Evolutionary conservation across 768 basidiomycete species (phyloP).

Genomic region (Termitomyces sp.): DNA sequence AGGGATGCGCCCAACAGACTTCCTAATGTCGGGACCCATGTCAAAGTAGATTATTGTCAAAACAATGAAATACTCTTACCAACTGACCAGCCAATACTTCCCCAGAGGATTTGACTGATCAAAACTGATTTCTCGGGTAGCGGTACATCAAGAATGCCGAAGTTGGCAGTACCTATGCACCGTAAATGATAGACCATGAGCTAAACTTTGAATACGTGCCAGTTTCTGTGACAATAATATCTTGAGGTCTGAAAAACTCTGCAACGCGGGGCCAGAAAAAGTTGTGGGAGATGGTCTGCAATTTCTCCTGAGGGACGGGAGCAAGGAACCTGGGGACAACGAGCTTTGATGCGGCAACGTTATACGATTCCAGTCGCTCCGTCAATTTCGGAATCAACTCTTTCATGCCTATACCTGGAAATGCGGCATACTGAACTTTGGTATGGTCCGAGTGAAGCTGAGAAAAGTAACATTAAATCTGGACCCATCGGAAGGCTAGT

Average conservation of each 20-base stretch:
- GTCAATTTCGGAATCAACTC: slow-evolving; percentile 68
- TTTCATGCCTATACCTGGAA: slow-evolving; percentile 70
- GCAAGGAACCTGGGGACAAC: slow-evolving; percentile 39
- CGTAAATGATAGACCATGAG: no score
- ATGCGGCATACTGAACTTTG: slow-evolving; percentile 57
- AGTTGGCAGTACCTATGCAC: slow-evolving; percentile 61
- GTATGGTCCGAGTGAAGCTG: slow-evolving; percentile 77
- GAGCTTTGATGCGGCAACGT: slow-evolving; percentile 32
- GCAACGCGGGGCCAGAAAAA: slow-evolving; percentile 83
- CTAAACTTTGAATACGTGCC: slow-evolving; percentile 30
- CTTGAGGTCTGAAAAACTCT: slow-evolving; percentile 62
- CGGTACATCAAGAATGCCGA: slow-evolving; percentile 79
- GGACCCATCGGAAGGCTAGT: neutral
- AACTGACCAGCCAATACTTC: slow-evolving; percentile 87
- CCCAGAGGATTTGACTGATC: slow-evolving; percentile 81
- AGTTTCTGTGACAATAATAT: slow-evolving; percentile 85
- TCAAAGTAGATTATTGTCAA: neutral
- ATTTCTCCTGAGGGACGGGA: slow-evolving; percentile 43
- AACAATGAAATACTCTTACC: slow-evolving; percentile 32
- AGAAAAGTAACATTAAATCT: neutral
- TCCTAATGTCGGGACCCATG: slow-evolving; percentile 23
- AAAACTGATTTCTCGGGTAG: slow-evolving; percentile 66
- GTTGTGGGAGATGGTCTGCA: slow-evolving; percentile 59
- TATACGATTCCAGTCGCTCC: slow-evolving; percentile 39
- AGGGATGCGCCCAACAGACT: slow-evolving; percentile 74